Percentiles rank a stretch among this genome's conserved stretches.
Conservation (phyloP, 2,329 filamentous ascomycete genomes). For the Bipolaris victoriae region DNA sequence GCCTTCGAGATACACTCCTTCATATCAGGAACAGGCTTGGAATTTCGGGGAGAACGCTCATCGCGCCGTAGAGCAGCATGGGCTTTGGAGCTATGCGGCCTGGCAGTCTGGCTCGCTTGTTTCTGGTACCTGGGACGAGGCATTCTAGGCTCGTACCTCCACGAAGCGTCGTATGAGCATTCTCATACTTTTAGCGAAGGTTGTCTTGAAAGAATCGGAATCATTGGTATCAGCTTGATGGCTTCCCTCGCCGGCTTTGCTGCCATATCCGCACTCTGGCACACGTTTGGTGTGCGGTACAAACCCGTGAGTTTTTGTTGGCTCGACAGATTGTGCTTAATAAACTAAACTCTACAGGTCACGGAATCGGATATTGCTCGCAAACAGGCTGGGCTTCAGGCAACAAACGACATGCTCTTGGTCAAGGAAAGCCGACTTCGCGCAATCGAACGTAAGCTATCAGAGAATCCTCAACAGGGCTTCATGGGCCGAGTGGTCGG, state of each 20-base stretch:
- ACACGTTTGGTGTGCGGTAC: slow-evolving; percentile 73
- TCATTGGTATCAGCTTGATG: slow-evolving; percentile 87
- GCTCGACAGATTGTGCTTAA: background rate
- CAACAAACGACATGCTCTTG: slow-evolving; percentile 78
- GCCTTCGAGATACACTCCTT: slow-evolving; percentile 77
- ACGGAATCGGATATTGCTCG: slow-evolving; percentile 76
- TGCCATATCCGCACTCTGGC: slow-evolving; percentile 86
- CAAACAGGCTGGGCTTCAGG: slow-evolving; percentile 79
- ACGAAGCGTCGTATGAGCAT: slow-evolving; percentile 52
- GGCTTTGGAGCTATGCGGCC: slow-evolving; percentile 66
- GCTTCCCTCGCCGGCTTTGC: slow-evolving; percentile 87
- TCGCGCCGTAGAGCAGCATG: slow-evolving; percentile 67
- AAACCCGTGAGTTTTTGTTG: slow-evolving; percentile 55
- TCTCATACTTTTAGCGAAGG: slow-evolving; percentile 60
- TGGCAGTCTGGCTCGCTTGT: slow-evolving; percentile 70
- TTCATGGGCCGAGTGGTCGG: slow-evolving; percentile 78
- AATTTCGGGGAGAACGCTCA: slow-evolving; percentile 64
- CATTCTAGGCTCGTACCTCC: slow-evolving; percentile 62
- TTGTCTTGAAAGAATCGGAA: slow-evolving; percentile 71
- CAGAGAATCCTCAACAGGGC: slow-evolving; percentile 58
- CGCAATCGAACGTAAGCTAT: slow-evolving; percentile 69
- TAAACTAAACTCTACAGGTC: slow-evolving; percentile 49
- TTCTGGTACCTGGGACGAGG: slow-evolving; percentile 79
- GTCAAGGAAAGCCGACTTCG: slow-evolving; percentile 76
- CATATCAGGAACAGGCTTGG: slow-evolving; percentile 63